Evolutionary conservation across 75 land plant species (phyloP).

Genomic region (Pinus albicaulis): DNA sequence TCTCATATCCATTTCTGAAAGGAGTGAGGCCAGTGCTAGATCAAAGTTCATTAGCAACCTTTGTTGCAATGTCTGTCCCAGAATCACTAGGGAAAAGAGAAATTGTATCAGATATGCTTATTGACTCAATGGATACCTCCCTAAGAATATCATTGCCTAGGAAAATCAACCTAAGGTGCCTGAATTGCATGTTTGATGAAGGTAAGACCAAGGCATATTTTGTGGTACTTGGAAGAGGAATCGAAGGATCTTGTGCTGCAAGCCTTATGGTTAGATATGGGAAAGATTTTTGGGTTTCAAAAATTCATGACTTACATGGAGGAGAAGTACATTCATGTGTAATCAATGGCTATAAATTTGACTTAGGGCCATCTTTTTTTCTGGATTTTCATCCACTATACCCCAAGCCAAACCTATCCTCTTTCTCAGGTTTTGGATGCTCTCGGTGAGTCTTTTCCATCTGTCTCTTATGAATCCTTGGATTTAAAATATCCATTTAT

Average conservation of each 20-base stretch:
- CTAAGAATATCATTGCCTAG: slow-evolving; percentile 91
- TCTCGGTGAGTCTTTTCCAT: slow-evolving; percentile 74
- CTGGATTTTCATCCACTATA: slow-evolving; percentile 90
- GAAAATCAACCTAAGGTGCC: slow-evolving; percentile 90
- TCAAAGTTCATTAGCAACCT: slow-evolving; percentile 22
- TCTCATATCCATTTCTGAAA: not conserved
- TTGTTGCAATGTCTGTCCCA: slow-evolving; percentile 16
- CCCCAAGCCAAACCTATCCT: slow-evolving; percentile 97
- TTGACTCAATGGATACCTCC: slow-evolving; percentile 81
- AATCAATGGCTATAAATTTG: slow-evolving; percentile 78
- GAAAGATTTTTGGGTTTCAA: slow-evolving; percentile 84
- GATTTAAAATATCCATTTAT: too few species aligned
- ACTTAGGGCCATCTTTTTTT: slow-evolving; percentile 97
- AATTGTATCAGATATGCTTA: slow-evolving; percentile 62
- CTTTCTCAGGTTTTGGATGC: slow-evolving; percentile 99
- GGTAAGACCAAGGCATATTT: slow-evolving; percentile 85
- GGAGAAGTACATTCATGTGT: slow-evolving; percentile 97
- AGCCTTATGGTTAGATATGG: slow-evolving; percentile 77
- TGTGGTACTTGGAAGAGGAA: slow-evolving; percentile 93
- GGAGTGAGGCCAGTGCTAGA: not conserved
- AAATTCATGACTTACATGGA: slow-evolving; percentile 88
- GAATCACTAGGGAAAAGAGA: slow-evolving; percentile 24
- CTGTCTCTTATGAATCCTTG: slow-evolving; percentile 78
- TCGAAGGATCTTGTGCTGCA: slow-evolving; percentile 91
- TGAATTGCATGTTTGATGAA: slow-evolving; percentile 98